Percentiles rank a stretch among this genome's conserved stretches.
Evolutionary conservation across 805 yeast species (phyloP).

Genomic region (Myxozyma neotropica): DNA sequence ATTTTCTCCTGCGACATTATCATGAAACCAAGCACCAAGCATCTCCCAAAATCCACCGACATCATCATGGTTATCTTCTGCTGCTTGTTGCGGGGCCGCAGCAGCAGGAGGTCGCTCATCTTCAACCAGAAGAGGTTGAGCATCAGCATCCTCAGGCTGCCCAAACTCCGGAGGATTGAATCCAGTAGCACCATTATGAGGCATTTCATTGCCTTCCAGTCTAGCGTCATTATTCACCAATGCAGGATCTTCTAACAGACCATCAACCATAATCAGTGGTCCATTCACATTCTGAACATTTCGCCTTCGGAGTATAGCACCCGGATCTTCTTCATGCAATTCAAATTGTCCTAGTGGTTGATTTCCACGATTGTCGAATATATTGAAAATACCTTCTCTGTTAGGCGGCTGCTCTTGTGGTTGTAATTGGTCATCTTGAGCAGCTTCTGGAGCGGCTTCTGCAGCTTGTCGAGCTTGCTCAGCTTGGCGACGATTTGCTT

Average conservation of each 20-base stretch:
- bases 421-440: not conserved
- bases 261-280: too few species aligned
- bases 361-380: not conserved
- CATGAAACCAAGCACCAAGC: constrained; percentile 21
- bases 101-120: too few species aligned
- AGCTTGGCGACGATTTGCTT: not conserved
- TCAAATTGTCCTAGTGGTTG: not conserved
- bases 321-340: not conserved
- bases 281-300: not conserved
- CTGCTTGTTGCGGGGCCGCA: not conserved
- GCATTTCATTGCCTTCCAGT: too few species aligned
- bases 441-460: not conserved
- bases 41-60: constrained; percentile 22
- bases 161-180: too few species aligned
- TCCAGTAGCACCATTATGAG: too few species aligned
- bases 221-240: too few species aligned
- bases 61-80: not conserved
- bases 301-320: not conserved
- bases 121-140: too few species aligned
- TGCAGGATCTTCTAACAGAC: too few species aligned
- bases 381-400: not conserved
- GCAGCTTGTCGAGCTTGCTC: not conserved
- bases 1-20: constrained; percentile 10
- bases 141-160: not conserved
- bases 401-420: not conserved